phyloP scores from a whole-genome alignment of 73 alveolate species.

The Paramecium pentaurelia region DNA sequence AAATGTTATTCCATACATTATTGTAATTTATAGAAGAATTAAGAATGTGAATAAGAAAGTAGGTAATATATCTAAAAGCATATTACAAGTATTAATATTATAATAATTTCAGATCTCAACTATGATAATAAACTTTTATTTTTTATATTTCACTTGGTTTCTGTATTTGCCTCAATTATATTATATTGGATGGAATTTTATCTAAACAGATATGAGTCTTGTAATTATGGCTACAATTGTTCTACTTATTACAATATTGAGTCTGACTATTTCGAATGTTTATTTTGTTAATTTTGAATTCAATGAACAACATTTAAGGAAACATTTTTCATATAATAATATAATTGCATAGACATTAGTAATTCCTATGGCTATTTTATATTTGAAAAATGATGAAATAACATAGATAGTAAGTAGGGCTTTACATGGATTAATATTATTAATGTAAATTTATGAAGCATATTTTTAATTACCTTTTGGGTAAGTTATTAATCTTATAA shows the following conservation, averaged over 20 bases:
- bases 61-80: background rate
- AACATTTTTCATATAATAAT: background rate
- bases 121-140: background rate
- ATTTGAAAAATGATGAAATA: background rate
- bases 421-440: background rate
- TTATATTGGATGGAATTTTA: background rate
- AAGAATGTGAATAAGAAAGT: background rate
- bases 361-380: background rate
- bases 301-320: background rate
- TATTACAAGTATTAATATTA: background rate
- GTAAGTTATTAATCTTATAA: background rate
- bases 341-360: background rate
- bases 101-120: background rate
- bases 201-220: background rate
- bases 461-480: conserved; percentile 24
- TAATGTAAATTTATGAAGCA: background rate
- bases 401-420: background rate
- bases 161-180: conserved; percentile 12
- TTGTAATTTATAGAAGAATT: background rate
- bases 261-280: background rate
- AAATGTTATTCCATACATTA: background rate
- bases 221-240: background rate
- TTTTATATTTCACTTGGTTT: conserved; percentile 14
- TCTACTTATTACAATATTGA: background rate
- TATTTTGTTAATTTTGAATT: conserved; percentile 14